A percentile compares a stretch with the other conserved stretches of the same genome.
Evolutionary conservation across 805 yeast species (phyloP).

Genomic region (Monosporozyma aquatica): DNA sequence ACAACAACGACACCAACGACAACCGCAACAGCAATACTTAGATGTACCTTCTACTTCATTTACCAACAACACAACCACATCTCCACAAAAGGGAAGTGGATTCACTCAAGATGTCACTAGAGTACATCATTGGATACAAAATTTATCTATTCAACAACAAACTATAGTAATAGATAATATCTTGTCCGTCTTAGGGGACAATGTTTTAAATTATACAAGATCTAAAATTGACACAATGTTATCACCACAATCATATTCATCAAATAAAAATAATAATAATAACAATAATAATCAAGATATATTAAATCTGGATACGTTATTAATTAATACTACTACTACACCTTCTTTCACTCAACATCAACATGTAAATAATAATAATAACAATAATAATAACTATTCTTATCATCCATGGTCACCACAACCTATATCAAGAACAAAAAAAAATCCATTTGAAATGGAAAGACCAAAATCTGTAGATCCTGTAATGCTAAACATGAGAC

Average conservation of each 20-base stretch:
- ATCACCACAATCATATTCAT: conserved; percentile 4
- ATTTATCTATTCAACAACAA: conserved; percentile 43
- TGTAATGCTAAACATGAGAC: conserved; percentile 7
- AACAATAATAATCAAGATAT: neutral
- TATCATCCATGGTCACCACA: conserved; percentile 30
- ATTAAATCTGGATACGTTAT: conserved; percentile 8
- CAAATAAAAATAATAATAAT: neutral
- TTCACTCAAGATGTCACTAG: conserved; percentile 44
- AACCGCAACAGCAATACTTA: neutral
- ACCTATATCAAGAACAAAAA: conserved; percentile 33
- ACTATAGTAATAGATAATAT: conserved; percentile 46
- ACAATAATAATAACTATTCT: conserved; percentile 1
- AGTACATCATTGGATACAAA: conserved; percentile 43
- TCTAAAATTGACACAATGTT: conserved; percentile 35
- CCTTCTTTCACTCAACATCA: neutral
- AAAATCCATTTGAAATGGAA: conserved; percentile 24
- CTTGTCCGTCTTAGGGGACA: conserved; percentile 42
- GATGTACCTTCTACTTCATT: too few relatives aligned
- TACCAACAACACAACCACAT: too few relatives aligned
- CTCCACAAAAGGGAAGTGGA: neutral
- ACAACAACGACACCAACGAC: neutral
- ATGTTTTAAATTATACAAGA: conserved; percentile 42
- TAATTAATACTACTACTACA: conserved; percentile 7
- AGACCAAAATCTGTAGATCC: conserved; percentile 41
- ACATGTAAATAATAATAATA: neutral